Percentiles rank a stretch among this genome's conserved stretches.
Conservation (phyloP, 306 rosid genomes). For the Fragaria vesca region DNA sequence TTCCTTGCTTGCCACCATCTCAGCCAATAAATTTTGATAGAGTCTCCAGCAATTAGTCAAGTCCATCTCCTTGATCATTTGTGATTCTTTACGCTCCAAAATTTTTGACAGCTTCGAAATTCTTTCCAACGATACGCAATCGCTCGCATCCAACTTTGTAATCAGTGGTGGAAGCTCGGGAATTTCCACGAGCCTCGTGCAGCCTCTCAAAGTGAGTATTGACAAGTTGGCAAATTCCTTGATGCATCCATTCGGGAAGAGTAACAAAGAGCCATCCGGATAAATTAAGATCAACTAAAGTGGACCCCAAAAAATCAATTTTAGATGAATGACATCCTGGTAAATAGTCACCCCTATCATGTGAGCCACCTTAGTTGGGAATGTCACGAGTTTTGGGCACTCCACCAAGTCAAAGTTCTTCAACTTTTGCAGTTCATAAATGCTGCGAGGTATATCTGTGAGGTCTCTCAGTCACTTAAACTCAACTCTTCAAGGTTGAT, state of each 20-base stretch:
- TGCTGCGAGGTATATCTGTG: not conserved
- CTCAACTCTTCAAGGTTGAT: fast-evolving
- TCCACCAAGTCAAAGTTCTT: fast-evolving
- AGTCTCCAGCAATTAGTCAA: not conserved
- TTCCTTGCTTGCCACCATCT: not conserved
- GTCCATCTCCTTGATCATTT: fast-evolving
- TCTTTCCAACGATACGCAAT: not conserved
- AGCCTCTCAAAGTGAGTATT: fast-evolving
- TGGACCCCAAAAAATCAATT: too few relatives aligned
- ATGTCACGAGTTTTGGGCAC: not conserved
- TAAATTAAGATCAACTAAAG: too few relatives aligned
- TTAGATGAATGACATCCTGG: too few relatives aligned
- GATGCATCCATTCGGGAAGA: not conserved
- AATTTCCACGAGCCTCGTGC: not conserved
- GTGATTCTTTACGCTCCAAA: not conserved
- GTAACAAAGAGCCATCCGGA: too few relatives aligned
- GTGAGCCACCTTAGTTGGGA: not conserved
- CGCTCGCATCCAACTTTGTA: fast-evolving
- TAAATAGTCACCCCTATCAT: too few relatives aligned
- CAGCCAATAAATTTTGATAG: not conserved
- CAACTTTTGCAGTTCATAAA: too few relatives aligned
- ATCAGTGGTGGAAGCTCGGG: not conserved
- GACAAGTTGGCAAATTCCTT: not conserved
- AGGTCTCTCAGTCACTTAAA: not conserved
- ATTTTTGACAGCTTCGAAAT: not conserved